Conservation (phyloP, 352 stramenopile species). For the Globisporangium paroecandrum region DNA sequence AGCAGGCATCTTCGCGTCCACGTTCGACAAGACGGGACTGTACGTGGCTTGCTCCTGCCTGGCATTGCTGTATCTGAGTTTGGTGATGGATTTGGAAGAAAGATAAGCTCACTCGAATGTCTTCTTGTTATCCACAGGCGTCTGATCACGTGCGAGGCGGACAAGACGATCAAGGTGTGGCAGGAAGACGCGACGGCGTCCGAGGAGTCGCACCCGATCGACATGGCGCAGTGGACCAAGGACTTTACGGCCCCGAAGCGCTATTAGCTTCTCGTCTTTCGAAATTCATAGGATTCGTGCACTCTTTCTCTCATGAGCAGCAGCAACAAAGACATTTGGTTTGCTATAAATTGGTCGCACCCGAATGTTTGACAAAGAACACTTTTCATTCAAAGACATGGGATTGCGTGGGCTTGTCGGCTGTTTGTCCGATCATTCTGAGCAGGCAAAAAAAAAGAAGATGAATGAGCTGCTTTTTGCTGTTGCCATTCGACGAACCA, state of each 20-base stretch:
- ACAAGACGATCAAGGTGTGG: constrained; percentile 99
- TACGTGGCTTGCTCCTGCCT: constrained; percentile 28
- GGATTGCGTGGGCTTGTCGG: neutral
- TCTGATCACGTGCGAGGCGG: constrained; percentile 98
- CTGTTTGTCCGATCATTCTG: neutral
- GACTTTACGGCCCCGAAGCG: constrained; percentile 81
- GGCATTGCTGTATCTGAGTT: constrained; percentile 3
- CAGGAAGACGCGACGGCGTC: constrained; percentile 94
- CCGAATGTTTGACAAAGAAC: neutral
- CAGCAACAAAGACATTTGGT: neutral
- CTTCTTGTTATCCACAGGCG: constrained; percentile 53
- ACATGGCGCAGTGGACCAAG: constrained; percentile 98
- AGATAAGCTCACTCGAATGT: constrained; percentile 1
- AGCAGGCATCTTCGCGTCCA: constrained; percentile 94
- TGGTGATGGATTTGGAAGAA: neutral
- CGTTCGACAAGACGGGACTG: constrained; percentile 97
- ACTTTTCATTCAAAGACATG: neutral
- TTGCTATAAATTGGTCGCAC: neutral
- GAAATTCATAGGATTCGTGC: too few relatives aligned
- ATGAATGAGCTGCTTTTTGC: neutral
- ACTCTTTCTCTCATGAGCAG: neutral
- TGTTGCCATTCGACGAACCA: neutral
- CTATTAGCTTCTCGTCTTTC: constrained; percentile 37
- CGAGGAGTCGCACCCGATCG: constrained; percentile 96
- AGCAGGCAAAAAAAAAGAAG: neutral